Base-by-base conservation (phyloP, 352 stramenopile species). In the Phytophthora ramorum region DNA sequence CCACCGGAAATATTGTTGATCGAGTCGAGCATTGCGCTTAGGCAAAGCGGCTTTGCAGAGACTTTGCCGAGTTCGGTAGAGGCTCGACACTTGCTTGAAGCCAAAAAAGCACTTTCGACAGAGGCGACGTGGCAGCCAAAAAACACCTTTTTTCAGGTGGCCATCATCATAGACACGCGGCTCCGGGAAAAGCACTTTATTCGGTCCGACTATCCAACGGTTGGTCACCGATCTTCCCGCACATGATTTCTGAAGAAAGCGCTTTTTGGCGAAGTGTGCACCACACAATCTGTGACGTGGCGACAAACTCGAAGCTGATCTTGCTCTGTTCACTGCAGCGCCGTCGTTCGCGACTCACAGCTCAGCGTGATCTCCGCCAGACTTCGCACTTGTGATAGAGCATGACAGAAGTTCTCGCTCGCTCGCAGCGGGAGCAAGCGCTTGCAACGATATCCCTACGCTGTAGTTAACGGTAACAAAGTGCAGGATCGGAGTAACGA, bases 71-170 rank as follows among this genome's bases (percentile, higher is more conserved):
- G 26, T 32, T 32, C 26, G 34, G 34, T 40, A 40, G 14, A 40
- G 34, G 34, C 1, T 24, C 22, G 22, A 24, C 22, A 24, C 22
- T 24, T 24, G 22, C 38, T 45, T 45, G 38, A 45, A 45, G 38
- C 38, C 24, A 5, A 45, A 45, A 49, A 49, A 49, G 43, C 43
- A 32, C 22, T 32, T 32, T 50, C 24, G 44, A 50, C 44, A 5
- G 22, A 19, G 20, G 20, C 24, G 44, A 34, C 44, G 44, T 50
- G 44, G 20, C 44, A 12, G 22, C 22, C 22, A 49, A 49, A 49
- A 28, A 28, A 7, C 9, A 7, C 43, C 32, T 34, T 46, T 46
- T 46, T 12, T 2, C 3, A 9, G 14, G 4, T 14, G 40, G 8
- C 34, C 7, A 3, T 46, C 12, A 43, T 43, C 37, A 43, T 20